Base-by-base conservation (phyloP, 768 basidiomycete genomes). In the Suillus sp. region DNA sequence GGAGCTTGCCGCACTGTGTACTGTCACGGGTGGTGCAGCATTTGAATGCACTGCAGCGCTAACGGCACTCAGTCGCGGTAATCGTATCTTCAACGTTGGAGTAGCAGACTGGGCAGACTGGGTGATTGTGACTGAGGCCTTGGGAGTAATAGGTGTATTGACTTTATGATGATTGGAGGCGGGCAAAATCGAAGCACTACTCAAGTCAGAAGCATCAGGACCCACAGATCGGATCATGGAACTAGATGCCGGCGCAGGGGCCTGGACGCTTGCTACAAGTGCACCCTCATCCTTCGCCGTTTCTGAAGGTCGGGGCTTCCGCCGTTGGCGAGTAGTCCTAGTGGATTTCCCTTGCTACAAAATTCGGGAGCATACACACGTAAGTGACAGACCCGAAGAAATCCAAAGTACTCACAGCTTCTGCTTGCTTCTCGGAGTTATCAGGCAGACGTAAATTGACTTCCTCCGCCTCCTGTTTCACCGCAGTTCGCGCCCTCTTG, bases 71-170 rank as follows among this genome's bases (percentile, higher is more conserved):
- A 75, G 57, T 56, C 74, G 72, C 42, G 74, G 74, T 58, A 75
- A 56, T 64, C 74, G 72, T 34, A 75, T 75, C 67, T 76, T 75
- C 32, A 75, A 71, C 22, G 74, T 75, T 47, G 74, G 75, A 11
- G 75, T 75, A 32, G 74, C 67, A 9, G 74, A 76, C 48, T 71
- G 64, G 40, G 63, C 62, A 2, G 74, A 74, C 40, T 75, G 75
- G 14, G 75, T 75, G 63, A 77, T 74, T 1, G 71, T 77, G 35
- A 75, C 68, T 14, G 74, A 74, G n/a, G 74, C 71, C 57, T 75
- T 77, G 38, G 74, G 74, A 38, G 74, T 75, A 53, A 59, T 62
- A 30, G 75, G 75, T 25, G 77, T 68, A 32, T 48, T 27, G 30
- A 42, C 30, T 60, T 35, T 56, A n/a, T 35, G 55, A 38, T 25